Base-by-base conservation (phyloP, 2,329 filamentous ascomycete genomes). In the Penicillium vulpinum region DNA sequence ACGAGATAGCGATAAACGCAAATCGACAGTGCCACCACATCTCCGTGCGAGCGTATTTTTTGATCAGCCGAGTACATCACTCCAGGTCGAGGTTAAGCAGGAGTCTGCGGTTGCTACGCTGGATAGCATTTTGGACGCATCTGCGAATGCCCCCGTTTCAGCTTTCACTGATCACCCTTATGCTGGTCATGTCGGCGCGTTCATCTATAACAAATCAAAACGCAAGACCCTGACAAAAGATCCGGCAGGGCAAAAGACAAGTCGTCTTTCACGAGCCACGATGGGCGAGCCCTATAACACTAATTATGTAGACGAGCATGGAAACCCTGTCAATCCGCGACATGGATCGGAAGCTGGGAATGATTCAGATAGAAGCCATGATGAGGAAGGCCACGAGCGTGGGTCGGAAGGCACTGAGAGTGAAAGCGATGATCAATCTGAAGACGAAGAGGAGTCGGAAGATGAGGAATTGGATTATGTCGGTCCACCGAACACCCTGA, bases 21-120 rank as follows among this genome's bases (percentile, higher is more conserved):
- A 84, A 18, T 79, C 81, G 16, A 81, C 83, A 48, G 72, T 97
- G 15, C 92, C 93, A 2, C 85, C 93, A 0, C 91, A 96, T 65
- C 81, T 97, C 35, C 86, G 93, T 59, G 94, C 94, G n/a, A 96
- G 88, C 66, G 86, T 89, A 28, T 97, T 91, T 75, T 97, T 97
- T 68, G 92, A 97, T 56, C 78, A 79, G 4, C 88, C 88, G 0
- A 79, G 84, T 2, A 70, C 82, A 8, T 66, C 77, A 1, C 78
- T 85, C 43, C 79, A 87, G 47, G 76, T 86, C 38, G 75, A 84
- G 38, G 74, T 86, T 40, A 82, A 84, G 72, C 87, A 90, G 56
- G 88, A 90, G 18, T 97, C 94, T 26, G 92, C 93, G 11, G 90
- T 92, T 70, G 88, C 85, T 40, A 96, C 93, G 0, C 83, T 99